These are phyloP conservation scores for Aegilops longissima DNA, from an alignment of 176 grass and related monocot species.

Conservation along the genomic window DNA sequence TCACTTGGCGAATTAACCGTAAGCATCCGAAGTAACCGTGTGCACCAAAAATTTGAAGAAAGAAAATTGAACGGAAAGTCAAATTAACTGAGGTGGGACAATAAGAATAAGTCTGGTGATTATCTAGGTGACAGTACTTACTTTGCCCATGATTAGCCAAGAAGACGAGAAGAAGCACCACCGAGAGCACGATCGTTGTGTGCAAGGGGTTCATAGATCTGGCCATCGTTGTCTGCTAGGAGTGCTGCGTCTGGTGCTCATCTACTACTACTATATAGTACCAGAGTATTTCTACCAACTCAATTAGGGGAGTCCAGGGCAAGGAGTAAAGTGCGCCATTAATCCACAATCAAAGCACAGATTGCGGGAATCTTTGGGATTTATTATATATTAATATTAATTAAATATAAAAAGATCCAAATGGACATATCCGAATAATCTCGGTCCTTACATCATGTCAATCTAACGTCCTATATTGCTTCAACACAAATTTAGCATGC, in stretches of 20 bases:
- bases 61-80: not conserved
- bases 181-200: not conserved
- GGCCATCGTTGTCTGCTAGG: not conserved
- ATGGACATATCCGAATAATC: too few species aligned
- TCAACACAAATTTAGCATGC: too few species aligned
- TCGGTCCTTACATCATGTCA: too few species aligned
- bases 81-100: not conserved
- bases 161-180: not conserved
- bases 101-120: not conserved
- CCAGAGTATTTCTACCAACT: not conserved
- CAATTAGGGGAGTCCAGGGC: not conserved
- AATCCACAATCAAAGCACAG: not conserved
- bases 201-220: not conserved
- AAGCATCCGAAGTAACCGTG: not conserved
- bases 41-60: not conserved
- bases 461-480: too few species aligned
- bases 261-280: not conserved
- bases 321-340: not conserved
- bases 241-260: not conserved
- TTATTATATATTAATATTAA: too few species aligned
- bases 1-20: not conserved
- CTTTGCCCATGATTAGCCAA: not conserved
- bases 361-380: not conserved
- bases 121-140: not conserved
- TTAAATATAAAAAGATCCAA: too few species aligned